These are phyloP conservation scores for Rhizopus delemar DNA, from an alignment of 371 early-diverging fungal species.

Conservation along the genomic window DNA sequence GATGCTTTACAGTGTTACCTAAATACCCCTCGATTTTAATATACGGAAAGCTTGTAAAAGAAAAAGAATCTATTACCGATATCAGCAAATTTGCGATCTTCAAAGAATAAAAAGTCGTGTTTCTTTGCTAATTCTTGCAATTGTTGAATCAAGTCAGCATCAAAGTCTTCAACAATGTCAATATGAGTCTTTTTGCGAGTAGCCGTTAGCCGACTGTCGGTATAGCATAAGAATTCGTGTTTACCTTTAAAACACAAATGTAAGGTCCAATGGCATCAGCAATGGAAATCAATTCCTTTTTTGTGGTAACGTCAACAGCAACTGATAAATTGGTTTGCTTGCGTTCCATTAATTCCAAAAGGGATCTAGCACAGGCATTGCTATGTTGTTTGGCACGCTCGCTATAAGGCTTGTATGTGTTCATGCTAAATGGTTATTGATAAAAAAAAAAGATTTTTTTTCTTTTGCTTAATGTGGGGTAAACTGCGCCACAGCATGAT, in stretches of 20 bases:
- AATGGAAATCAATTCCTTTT: conserved; percentile 81
- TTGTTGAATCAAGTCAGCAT: conserved; percentile 72
- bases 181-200: conserved; percentile 78
- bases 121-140: conserved; percentile 74
- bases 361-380: conserved; percentile 70
- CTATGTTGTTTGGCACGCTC: conserved; percentile 57
- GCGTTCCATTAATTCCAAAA: conserved; percentile 84
- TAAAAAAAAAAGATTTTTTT: background rate
- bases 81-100: conserved; percentile 98
- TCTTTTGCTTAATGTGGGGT: no score
- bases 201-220: background rate
- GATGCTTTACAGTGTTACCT: conserved; percentile 94
- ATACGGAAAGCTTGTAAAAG: background rate
- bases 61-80: conserved; percentile 53
- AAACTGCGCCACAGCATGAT: conserved; percentile 1
- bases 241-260: conserved; percentile 91
- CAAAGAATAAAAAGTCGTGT: conserved; percentile 95
- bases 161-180: conserved; percentile 93
- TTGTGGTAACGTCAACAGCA: conserved; percentile 88
- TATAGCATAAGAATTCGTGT: background rate
- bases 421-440: conserved; percentile 18
- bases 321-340: conserved; percentile 91
- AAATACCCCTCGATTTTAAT: background rate
- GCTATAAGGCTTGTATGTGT: conserved; percentile 54
- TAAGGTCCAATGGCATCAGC: conserved; percentile 90